These are phyloP conservation scores for Periconia sp. DNA, from an alignment of 2,329 filamentous ascomycete species.

Conservation along the genomic window DNA sequence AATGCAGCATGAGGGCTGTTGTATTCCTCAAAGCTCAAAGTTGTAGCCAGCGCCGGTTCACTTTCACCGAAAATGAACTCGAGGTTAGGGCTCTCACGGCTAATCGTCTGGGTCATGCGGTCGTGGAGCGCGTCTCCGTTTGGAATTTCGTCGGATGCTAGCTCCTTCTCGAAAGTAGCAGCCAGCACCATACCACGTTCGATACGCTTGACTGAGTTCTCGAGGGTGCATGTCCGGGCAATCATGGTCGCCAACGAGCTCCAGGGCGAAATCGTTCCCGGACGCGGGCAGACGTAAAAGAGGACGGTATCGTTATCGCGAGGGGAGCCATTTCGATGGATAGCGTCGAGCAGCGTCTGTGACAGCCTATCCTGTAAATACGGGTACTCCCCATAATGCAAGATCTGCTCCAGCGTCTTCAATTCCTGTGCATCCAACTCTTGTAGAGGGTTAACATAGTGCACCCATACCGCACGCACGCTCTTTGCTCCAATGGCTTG, in stretches of 20 bases:
- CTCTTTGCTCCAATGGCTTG: slow-evolving; percentile 49
- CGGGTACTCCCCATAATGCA: slow-evolving; percentile 61
- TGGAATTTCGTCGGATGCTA: slow-evolving; percentile 55
- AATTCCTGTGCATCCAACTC: slow-evolving; percentile 49
- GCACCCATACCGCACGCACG: slow-evolving; percentile 54
- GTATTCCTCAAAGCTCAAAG: slow-evolving; percentile 69
- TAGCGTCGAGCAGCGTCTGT: slow-evolving; percentile 48
- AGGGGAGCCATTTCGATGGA: slow-evolving; percentile 53
- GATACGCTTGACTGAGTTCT: slow-evolving; percentile 71
- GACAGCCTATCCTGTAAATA: slow-evolving; percentile 49
- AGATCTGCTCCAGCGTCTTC: slow-evolving; percentile 58
- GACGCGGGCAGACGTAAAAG: slow-evolving; percentile 77
- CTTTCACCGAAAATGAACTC: slow-evolving; percentile 77
- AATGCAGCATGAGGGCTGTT: slow-evolving; percentile 70
- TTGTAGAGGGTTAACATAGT: slow-evolving; percentile 50
- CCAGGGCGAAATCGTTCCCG: slow-evolving; percentile 88
- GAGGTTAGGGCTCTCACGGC: slow-evolving; percentile 67
- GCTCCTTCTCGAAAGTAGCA: slow-evolving; percentile 59
- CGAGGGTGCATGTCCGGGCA: slow-evolving; percentile 84
- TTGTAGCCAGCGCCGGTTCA: slow-evolving; percentile 65
- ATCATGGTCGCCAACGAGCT: slow-evolving; percentile 95
- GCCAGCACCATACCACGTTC: slow-evolving; percentile 83
- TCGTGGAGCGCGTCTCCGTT: slow-evolving; percentile 79
- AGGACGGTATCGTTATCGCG: slow-evolving; percentile 56
- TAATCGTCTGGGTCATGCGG: slow-evolving; percentile 90